Conservation (phyloP, 345 rosid species). For the Eucalyptus marginata region DNA sequence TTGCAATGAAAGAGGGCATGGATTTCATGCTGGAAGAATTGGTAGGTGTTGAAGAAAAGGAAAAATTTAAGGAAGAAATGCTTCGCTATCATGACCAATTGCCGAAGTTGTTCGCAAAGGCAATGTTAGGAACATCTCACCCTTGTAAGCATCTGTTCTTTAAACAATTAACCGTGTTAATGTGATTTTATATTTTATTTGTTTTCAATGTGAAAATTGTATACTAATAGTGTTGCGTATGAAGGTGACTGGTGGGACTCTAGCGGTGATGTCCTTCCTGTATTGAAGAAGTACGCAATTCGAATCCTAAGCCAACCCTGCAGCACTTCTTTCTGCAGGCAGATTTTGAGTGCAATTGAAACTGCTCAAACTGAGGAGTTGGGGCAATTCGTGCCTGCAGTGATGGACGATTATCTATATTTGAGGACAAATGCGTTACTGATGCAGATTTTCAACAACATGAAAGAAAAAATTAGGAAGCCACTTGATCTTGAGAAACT, state of each 20-base stretch:
- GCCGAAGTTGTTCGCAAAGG: not conserved
- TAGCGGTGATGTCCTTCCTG: not conserved
- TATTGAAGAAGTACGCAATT: not conserved
- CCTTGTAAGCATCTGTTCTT: not conserved
- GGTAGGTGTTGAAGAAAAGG: too few relatives aligned
- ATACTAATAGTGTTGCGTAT: not conserved
- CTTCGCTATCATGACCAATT: too few relatives aligned
- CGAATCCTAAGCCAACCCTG: slow-evolving; percentile 3
- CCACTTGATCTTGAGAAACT: not conserved
- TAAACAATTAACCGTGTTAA: not conserved
- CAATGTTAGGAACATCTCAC: not conserved
- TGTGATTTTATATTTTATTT: not conserved
- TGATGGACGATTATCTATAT: not conserved
- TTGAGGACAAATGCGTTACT: not conserved
- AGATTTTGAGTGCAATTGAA: not conserved
- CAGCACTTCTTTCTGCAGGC: not conserved
- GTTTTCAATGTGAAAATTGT: not conserved
- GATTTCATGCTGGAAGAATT: too few relatives aligned
- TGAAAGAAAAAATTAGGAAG: not conserved
- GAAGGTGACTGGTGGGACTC: slow-evolving; percentile 1
- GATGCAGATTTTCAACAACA: not conserved
- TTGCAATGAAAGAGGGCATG: too few relatives aligned
- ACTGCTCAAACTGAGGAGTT: not conserved
- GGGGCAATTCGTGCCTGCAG: not conserved
- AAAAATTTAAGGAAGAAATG: too few relatives aligned